Conservation (phyloP, 306 rosid genomes). For the Begonia loranthoides region DNA sequence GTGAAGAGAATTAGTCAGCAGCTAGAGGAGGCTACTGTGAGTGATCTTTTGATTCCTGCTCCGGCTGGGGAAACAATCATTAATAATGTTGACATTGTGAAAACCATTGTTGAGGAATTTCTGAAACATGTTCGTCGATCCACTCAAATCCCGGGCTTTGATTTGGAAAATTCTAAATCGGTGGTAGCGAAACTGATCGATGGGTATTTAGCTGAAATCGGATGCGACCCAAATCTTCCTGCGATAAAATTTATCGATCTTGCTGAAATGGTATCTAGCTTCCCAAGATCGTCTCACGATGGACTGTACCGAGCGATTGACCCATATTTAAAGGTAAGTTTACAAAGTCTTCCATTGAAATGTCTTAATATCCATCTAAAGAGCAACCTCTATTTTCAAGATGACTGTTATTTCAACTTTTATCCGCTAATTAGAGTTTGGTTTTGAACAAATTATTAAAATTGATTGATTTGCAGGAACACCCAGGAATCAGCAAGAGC, state of each 20-base stretch:
- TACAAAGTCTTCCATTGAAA: no score
- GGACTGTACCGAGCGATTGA: slow-evolving; percentile 85
- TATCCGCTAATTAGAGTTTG: no score
- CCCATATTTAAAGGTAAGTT: slow-evolving; percentile 61
- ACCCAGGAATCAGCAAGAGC: slow-evolving; percentile 75
- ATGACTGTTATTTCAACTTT: no score
- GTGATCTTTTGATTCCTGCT: slow-evolving; percentile 46
- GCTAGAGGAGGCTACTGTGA: slow-evolving; percentile 66
- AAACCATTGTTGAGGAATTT: slow-evolving; percentile 66
- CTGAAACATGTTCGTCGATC: slow-evolving; percentile 23
- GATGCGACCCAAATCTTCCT: slow-evolving; percentile 59
- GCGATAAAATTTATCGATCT: slow-evolving; percentile 36
- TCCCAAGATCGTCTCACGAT: slow-evolving; percentile 65
- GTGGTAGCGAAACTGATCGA: slow-evolving; percentile 77
- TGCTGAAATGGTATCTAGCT: slow-evolving; percentile 58
- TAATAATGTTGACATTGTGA: slow-evolving; percentile 55
- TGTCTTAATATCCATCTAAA: no score
- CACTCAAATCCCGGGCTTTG: no score
- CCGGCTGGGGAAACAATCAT: slow-evolving; percentile 29
- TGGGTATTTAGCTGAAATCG: slow-evolving; percentile 70
- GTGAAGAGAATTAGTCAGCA: slow-evolving; percentile 55
- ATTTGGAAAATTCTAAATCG: no score
- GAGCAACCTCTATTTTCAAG: no score
- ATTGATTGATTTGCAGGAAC: slow-evolving; percentile 41
- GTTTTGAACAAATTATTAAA: not conserved